Evolutionary conservation across 176 grass and related monocot genomes (phyloP), one percentile per base, ranked within the genome.

Genomic region (Miscanthus lutarioriparius): DNA sequence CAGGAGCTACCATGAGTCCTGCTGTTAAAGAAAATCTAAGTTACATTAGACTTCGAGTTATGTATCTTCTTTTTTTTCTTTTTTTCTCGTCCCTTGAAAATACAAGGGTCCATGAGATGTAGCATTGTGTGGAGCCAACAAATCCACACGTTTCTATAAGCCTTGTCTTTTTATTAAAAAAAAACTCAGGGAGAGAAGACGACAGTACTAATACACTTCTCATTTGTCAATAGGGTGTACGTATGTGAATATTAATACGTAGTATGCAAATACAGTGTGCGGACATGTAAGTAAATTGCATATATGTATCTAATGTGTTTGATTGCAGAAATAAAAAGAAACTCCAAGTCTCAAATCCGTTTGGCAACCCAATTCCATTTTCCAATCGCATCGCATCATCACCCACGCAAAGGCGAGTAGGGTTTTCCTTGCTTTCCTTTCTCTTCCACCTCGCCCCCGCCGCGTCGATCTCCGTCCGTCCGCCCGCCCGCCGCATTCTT

Each of bases 401-500:
- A 25, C 61, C 58, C 56, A n/a, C 53, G 53, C 53, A 58, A 23
- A 32, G 28, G 27, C 19, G 7, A 67, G 78, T 87, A 87, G 85
- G 85, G 85, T 87, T 87, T 86, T 48, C 40, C 48, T 35, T 14
- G 35, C 61, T 26, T 51, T 51, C 47, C 48, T 64, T 13, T 63
- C 23, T 25, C 65, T 54, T 86, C 76, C 75, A 16, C 77, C 38
- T 43, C 80, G 17, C 25, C 27, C 7, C 64, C 37, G 17, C 14
- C 72, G n/a, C 32, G 48, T 66, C 84, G 39, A 86, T 86, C 85
- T 80, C 70, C 85, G 64, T n/a, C 85, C 85, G 64, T 19, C 85
- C 56, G 58, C 40, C 85, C 56, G 19, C 22, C 22, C 40, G 62
- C 71, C 73, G 73, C 66, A 64, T 72, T 70, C 70, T 16, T 6